Evolutionary conservation across 2,329 filamentous ascomycete species (phyloP).

Genomic region (Salinomyces thailandicus): DNA sequence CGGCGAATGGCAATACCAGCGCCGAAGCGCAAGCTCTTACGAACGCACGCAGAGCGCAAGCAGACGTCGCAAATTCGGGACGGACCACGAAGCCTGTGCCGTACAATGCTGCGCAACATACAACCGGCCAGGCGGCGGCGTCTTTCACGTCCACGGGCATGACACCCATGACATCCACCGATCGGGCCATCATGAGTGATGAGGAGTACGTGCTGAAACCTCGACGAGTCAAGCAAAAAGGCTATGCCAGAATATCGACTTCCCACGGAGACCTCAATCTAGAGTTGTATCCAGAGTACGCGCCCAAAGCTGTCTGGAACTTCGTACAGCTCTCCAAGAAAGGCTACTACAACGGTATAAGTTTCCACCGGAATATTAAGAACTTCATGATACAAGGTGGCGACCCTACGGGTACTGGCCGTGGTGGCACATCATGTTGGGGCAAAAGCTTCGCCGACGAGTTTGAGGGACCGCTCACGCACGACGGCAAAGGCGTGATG

Average conservation of each 20-base stretch:
- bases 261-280: conserved; percentile 76
- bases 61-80: conserved; percentile 16
- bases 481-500: conserved; percentile 66
- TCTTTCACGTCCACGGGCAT: conserved; percentile 93
- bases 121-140: conserved; percentile 80
- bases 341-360: conserved; percentile 75
- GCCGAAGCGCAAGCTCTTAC: conserved; percentile 35
- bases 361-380: conserved; percentile 87
- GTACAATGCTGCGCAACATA: conserved; percentile 82
- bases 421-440: conserved; percentile 87
- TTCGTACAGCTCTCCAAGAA: conserved; percentile 80
- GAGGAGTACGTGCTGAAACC: conserved; percentile 96
- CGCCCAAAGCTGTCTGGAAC: conserved; percentile 93
- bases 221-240: conserved; percentile 76
- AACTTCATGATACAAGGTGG: conserved; percentile 98
- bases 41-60: conserved; percentile 46
- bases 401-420: conserved; percentile 83
- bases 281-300: conserved; percentile 81
- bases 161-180: conserved; percentile 80
- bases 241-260: conserved; percentile 83
- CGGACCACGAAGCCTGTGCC: conserved; percentile 37
- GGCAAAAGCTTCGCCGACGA: conserved; percentile 91
- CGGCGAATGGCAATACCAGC: conserved; percentile 8
- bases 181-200: conserved; percentile 75
- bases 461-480: conserved; percentile 78